Conservation (phyloP, 768 basidiomycete genomes). For the Xerocomellus amylosporus region DNA sequence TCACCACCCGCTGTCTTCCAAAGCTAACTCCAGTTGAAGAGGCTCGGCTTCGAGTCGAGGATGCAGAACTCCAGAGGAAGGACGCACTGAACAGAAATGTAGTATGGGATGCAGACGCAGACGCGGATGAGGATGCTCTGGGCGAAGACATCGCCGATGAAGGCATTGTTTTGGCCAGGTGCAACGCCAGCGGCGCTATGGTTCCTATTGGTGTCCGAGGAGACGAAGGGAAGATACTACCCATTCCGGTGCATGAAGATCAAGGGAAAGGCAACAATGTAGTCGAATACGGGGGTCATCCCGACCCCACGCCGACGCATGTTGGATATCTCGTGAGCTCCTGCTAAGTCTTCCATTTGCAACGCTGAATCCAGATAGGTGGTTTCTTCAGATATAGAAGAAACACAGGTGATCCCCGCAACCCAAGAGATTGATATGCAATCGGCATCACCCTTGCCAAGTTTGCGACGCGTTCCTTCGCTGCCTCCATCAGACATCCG, state of each 20-base stretch:
- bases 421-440: conserved; percentile 32
- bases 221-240: conserved; percentile 52
- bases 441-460: conserved; percentile 22
- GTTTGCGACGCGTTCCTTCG: conserved; percentile 9
- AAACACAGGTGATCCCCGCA: conserved; percentile 48
- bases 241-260: conserved; percentile 33
- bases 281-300: conserved; percentile 46
- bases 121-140: conserved; percentile 56
- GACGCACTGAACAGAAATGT: conserved; percentile 63
- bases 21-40: conserved; percentile 59
- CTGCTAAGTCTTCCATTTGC: not conserved
- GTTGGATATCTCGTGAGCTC: conserved; percentile 55
- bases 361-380: conserved; percentile 13
- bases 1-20: conserved; percentile 32
- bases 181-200: conserved; percentile 14
- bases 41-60: conserved; percentile 47
- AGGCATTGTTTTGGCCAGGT: conserved; percentile 27
- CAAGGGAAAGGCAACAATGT: conserved; percentile 2
- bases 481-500: conserved; percentile 31
- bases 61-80: conserved; percentile 56
- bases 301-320: conserved; percentile 50
- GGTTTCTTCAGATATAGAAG: conserved; percentile 37
- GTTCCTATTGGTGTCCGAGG: conserved; percentile 59
- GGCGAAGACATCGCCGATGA: conserved; percentile 46
- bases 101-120: conserved; percentile 62